These are phyloP conservation scores for Helianthus tuberosus DNA, from an alignment of 129 eudicot species.

Conservation along the genomic window DNA sequence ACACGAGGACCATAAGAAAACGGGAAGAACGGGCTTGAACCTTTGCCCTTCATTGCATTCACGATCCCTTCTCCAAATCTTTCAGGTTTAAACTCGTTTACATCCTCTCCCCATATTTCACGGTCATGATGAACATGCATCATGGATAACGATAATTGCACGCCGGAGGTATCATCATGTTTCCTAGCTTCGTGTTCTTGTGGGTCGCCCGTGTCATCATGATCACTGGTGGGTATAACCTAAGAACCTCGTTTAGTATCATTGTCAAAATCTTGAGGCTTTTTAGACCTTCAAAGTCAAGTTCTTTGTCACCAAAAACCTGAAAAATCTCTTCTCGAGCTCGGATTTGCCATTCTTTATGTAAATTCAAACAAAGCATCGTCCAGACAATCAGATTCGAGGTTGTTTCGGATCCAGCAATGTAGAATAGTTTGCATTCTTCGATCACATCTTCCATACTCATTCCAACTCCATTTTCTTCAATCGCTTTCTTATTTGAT, in stretches of 20 bases:
- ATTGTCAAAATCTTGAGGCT: slow-evolving; percentile 48
- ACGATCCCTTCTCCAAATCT: slow-evolving; percentile 58
- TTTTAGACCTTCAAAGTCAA: slow-evolving; percentile 43
- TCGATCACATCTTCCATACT: too few relatives aligned
- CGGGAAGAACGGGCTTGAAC: slow-evolving; percentile 37
- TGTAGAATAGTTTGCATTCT: too few relatives aligned
- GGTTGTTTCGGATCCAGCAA: slow-evolving; percentile 47
- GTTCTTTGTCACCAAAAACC: slow-evolving; percentile 37
- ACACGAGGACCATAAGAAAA: slow-evolving; percentile 66
- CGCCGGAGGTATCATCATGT: slow-evolving; percentile 49
- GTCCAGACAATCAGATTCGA: slow-evolving; percentile 54
- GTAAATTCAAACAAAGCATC: slow-evolving; percentile 49
- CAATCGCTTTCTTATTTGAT: too few relatives aligned
- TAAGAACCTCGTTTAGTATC: slow-evolving; percentile 60
- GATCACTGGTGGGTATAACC: slow-evolving; percentile 59
- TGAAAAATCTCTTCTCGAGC: slow-evolving; percentile 56
- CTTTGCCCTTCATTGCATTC: slow-evolving; percentile 45
- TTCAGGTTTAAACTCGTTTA: slow-evolving; percentile 59
- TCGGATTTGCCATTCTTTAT: slow-evolving; percentile 57
- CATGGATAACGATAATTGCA: slow-evolving; percentile 37
- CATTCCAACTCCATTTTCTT: too few relatives aligned
- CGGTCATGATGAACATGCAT: slow-evolving; percentile 48
- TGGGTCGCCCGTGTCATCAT: too few relatives aligned
- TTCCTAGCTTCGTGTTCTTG: slow-evolving; percentile 53
- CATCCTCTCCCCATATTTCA: slow-evolving; percentile 66